Evolutionary conservation across 106 monocot genomes (phyloP), one percentile per base, ranked within the genome.

Genomic region (Dendrobium officinale): DNA sequence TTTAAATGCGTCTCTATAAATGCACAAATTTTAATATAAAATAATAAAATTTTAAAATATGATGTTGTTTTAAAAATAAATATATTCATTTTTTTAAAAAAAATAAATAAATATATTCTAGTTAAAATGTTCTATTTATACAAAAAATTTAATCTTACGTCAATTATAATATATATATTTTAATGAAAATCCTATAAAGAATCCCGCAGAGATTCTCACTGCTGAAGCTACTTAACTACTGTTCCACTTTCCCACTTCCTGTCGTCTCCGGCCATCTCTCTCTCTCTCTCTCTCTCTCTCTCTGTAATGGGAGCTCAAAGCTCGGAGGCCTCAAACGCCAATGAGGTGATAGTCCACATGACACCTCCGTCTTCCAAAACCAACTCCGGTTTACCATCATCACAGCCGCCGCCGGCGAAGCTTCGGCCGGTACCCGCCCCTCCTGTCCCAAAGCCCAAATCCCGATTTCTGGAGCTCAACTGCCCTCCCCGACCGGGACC

Each of bases 361-460:
- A 66, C 64, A 24, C 22, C 24, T 66, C 64, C 64, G 26, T 66
- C 64, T 66, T 66, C 64, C 26, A 66, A 26, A 66, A 26, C 64
- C 64, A 66, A 26, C 22, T 66, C 64, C 26, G 64, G n/a, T 8
- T 8, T 26, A 22, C 24, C 1, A 66, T 26, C 64, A 22, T 7
- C 26, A 9, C 24, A 22, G 64, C 24, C 64, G 64, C 24, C 24
- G n/a, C 24, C 22, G 64, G 26, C 64, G 24, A 66, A 66, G 26
- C 9, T 26, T 66, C 64, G 64, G 26, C 64, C 64, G 24, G 6
- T 22, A n/a, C 64, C 64, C 26, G 6, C 64, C 10, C 64, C 26
- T 26, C 64, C 64, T 26, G 64, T 82, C 22, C 79, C 82, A 24
- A 68, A 40, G 9, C 80, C 80, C 80, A 80, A 80, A 31, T 80